phyloP scores from a whole-genome alignment of 1,284 basidiomycete species.

The Puccinia triticina region DNA sequence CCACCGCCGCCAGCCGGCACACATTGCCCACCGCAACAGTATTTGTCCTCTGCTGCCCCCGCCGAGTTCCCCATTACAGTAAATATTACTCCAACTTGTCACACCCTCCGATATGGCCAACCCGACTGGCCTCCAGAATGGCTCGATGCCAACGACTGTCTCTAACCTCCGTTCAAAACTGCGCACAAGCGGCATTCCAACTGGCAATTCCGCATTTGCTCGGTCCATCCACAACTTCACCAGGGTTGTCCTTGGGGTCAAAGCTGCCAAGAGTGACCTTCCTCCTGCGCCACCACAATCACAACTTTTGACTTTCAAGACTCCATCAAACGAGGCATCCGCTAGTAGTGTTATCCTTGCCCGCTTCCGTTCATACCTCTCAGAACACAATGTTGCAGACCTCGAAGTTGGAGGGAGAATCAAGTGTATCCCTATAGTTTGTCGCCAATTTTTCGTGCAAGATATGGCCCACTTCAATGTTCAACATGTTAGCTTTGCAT shows the following conservation, averaged over 20 bases:
- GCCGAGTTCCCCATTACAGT: no score
- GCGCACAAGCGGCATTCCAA: neutral
- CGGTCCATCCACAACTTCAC: neutral
- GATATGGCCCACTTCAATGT: neutral
- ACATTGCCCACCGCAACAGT: no score
- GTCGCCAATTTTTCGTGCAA: constrained; percentile 13
- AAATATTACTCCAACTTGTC: neutral
- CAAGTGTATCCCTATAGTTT: neutral
- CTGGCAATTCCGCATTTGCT: neutral
- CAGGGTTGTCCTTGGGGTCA: neutral
- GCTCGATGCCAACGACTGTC: neutral
- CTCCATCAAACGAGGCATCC: neutral
- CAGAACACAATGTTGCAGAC: neutral
- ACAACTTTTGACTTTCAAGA: neutral
- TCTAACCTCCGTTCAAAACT: constrained; percentile 2
- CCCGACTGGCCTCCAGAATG: neutral
- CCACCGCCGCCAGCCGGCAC: no score
- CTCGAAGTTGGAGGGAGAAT: constrained; percentile 4
- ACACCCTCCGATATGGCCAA: neutral
- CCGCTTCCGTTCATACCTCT: neutral
- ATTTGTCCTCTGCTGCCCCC: no score
- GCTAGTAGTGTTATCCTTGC: neutral
- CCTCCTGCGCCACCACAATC: constrained; percentile 2
- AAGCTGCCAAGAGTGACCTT: neutral
- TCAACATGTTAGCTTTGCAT: constrained; percentile 3